Evolutionary conservation across 2,329 filamentous ascomycete species (phyloP).

Genomic region (Trichophyton equinum): DNA sequence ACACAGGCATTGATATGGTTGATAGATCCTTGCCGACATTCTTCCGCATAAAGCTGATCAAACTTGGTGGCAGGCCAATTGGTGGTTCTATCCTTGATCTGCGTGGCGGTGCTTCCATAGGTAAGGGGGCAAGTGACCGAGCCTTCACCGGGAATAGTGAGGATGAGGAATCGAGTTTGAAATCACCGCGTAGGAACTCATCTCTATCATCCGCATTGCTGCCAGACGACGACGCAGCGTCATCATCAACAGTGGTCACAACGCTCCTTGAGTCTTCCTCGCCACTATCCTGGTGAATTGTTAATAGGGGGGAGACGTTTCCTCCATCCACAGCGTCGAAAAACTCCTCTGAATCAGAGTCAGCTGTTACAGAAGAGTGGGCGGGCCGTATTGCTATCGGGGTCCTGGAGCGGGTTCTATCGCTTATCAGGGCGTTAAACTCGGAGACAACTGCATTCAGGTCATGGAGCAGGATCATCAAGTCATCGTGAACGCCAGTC

Average conservation of each 20-base stretch:
- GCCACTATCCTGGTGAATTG: conserved; percentile 60
- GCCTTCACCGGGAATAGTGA: conserved; percentile 61
- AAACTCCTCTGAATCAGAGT: conserved; percentile 78
- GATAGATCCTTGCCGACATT: conserved; percentile 97
- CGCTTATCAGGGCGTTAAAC: conserved; percentile 63
- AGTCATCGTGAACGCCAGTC: conserved; percentile 60
- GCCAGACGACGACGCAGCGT: conserved; percentile 39
- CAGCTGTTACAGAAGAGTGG: conserved; percentile 46
- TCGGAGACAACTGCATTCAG: conserved; percentile 72
- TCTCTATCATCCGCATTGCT: conserved; percentile 43
- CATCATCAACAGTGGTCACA: conserved; percentile 38
- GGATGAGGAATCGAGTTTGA: conserved; percentile 26
- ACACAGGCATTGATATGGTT: conserved; percentile 94
- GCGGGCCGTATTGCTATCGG: conserved; percentile 47
- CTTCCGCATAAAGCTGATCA: conserved; percentile 89
- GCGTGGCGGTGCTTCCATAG: conserved; percentile 54
- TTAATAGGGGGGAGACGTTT: conserved; percentile 53
- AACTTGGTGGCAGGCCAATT: conserved; percentile 68
- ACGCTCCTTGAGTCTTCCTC: conserved; percentile 49
- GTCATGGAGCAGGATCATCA: conserved; percentile 69
- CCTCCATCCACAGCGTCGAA: conserved; percentile 74
- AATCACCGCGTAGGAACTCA: conserved; percentile 26
- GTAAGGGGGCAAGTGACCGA: conserved; percentile 64
- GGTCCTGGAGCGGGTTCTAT: conserved; percentile 52
- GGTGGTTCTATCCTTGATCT: conserved; percentile 60